phyloP scores from a whole-genome alignment of 2,329 filamentous ascomycete species.

The Berkeleyomyces basicola region DNA sequence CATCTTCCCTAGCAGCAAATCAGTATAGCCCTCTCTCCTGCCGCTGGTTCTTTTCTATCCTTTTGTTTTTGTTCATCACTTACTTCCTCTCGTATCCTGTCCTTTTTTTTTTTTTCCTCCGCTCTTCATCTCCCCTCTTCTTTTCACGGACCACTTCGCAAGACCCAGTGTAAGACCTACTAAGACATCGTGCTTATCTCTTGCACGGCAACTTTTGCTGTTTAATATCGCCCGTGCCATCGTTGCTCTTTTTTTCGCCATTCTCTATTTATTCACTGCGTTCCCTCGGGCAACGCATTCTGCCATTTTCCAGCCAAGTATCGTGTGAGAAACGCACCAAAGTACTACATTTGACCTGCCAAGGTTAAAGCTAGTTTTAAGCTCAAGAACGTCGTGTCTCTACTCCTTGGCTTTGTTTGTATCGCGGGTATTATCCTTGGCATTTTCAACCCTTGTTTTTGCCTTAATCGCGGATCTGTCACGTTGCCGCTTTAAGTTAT shows the following conservation, averaged over 20 bases:
- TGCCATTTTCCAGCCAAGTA: background rate
- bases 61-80: background rate
- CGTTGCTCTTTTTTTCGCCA: background rate
- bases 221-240: background rate
- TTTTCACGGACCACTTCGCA: background rate
- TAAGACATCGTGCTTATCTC: background rate
- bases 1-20: background rate
- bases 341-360: background rate
- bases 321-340: too few species aligned
- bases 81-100: background rate
- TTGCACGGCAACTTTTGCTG: background rate
- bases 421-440: background rate
- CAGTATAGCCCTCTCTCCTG: background rate
- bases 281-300: background rate
- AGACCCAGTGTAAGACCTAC: background rate
- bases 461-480: too few species aligned
- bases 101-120: background rate
- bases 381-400: background rate
- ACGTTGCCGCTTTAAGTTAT: too few species aligned
- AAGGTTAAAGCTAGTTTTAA: background rate
- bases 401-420: background rate
- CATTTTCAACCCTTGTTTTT: too few species aligned
- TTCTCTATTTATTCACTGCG: conserved; percentile 8
- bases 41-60: background rate
- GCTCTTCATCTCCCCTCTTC: background rate